Evolutionary conservation across 129 eudicot species (phyloP), one percentile per base, ranked within the genome.

Genomic region (Chrysanthemum makinoi): DNA sequence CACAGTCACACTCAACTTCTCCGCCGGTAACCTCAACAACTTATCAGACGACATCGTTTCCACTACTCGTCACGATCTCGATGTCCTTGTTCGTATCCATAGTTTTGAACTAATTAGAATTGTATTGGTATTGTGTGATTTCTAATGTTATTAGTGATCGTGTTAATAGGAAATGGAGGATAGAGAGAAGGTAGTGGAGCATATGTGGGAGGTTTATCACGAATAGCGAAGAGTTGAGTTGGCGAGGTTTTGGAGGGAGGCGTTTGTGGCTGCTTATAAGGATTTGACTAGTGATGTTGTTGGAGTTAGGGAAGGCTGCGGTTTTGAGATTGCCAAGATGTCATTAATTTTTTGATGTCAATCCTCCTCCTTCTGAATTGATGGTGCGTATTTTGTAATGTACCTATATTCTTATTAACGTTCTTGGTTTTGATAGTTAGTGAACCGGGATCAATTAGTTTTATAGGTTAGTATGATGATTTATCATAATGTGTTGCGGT

Each of bases 201-300:
- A 91, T 28, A 86, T 88, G 94, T 88, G 97, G 97, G 96, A 88
- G 81, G 94, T 86, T 65, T 88, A 91, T 64, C n/a, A 81, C 82
- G 4, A 88, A 84, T 63, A 78, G 84, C 74, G 65, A 8, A 77
- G 91, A 78, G 74, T 88, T 75, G 72, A 82, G 47, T 70, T 88
- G 74, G 83, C 86, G 19, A 69, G 81, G 18, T 91, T 91, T 66
- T 91, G 94, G 97, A 87, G 77, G 72, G 86, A 86, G 62, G 97
- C 97, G 6, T 91, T 91, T 72, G 94, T 79, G 58, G 96, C 96
- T 20, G 97, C 94, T 1, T 91, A 88, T 19, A 96, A 91, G 83
- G 96, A 89, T 53, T 72, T 91, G 76, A 81, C 76, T 3, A 88
- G 94, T 70, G 97, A 88, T 28, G 83, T 35, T 10, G 72, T 84